A percentile compares a stretch with the other conserved stretches of the same genome.
Evolutionary conservation across 1,284 basidiomycete species (phyloP).

Genomic region (Caloboletus inedulis): DNA sequence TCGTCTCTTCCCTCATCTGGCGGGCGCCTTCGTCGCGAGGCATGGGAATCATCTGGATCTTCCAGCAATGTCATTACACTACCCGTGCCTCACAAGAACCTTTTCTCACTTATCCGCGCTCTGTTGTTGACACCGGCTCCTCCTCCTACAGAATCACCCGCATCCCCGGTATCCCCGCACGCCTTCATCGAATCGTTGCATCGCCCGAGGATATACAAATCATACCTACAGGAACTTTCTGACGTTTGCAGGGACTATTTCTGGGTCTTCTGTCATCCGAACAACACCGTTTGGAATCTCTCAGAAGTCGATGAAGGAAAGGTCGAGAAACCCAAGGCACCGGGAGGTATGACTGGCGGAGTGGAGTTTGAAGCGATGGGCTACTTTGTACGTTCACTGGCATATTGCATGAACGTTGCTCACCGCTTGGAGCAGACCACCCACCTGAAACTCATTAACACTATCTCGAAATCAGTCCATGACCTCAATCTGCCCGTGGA

Average conservation of each 20-base stretch:
- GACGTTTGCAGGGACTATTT: constrained; percentile 95
- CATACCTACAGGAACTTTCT: constrained; percentile 84
- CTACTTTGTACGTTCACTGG: constrained; percentile 71
- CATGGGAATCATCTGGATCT: constrained; percentile 49
- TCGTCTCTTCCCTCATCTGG: constrained; percentile 57
- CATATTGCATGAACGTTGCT: constrained; percentile 10
- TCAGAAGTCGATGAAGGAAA: constrained; percentile 76
- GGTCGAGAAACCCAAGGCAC: constrained; percentile 90
- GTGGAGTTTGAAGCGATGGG: constrained; percentile 97
- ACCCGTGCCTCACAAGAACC: constrained; percentile 65
- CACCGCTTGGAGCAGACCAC: constrained; percentile 55
- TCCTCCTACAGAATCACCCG: constrained; percentile 63
- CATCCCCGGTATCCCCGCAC: constrained; percentile 68
- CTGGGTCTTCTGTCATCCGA: constrained; percentile 97
- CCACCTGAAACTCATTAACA: constrained; percentile 82
- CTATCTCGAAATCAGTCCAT: constrained; percentile 61
- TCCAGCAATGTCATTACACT: constrained; percentile 54
- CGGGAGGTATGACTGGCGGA: constrained; percentile 97
- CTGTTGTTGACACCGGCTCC: constrained; percentile 75
- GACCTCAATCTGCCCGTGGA: constrained; percentile 63
- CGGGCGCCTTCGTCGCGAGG: constrained; percentile 45
- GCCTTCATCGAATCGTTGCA: constrained; percentile 88
- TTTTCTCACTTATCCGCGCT: constrained; percentile 68
- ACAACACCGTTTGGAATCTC: constrained; percentile 87
- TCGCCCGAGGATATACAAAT: constrained; percentile 83